These are phyloP conservation scores for Omphalotus olearius DNA, from an alignment of 1,284 basidiomycete genomes.

Conservation along the genomic window DNA sequence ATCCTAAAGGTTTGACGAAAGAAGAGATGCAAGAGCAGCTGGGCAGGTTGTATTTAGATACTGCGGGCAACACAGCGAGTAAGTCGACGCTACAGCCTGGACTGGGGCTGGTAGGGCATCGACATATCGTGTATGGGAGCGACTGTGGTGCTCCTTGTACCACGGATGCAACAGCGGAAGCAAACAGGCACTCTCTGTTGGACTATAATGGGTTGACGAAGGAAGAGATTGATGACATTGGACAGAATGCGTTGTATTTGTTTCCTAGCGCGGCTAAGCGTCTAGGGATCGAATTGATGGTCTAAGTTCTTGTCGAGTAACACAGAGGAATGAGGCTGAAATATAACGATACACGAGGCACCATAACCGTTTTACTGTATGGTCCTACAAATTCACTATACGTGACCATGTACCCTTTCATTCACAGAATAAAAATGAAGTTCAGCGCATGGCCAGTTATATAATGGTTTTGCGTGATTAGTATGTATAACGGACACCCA, in stretches of 20 bases:
- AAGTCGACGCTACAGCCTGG: neutral
- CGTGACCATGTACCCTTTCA: no score
- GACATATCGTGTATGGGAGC: neutral
- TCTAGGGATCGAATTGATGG: neutral
- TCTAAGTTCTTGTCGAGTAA: no score
- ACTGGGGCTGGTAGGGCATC: neutral
- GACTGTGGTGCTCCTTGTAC: constrained; percentile 1
- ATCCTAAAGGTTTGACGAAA: neutral
- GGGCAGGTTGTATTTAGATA: neutral
- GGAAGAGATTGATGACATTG: neutral
- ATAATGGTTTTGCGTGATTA: no score
- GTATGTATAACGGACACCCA: no score
- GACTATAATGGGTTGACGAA: no score
- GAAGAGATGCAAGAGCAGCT: constrained; percentile 1
- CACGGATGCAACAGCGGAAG: neutral
- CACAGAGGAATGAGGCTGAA: no score
- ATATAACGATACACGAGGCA: no score
- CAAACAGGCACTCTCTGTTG: no score
- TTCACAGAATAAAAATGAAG: no score
- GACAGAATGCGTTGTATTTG: neutral
- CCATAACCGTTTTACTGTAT: no score
- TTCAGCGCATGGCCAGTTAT: no score
- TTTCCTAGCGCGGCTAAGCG: neutral
- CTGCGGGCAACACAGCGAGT: neutral
- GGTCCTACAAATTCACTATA: no score